Percentiles rank a stretch among this genome's conserved stretches.
Conservation (phyloP, 2,329 filamentous ascomycete species). For the Talaromyces islandicus region DNA sequence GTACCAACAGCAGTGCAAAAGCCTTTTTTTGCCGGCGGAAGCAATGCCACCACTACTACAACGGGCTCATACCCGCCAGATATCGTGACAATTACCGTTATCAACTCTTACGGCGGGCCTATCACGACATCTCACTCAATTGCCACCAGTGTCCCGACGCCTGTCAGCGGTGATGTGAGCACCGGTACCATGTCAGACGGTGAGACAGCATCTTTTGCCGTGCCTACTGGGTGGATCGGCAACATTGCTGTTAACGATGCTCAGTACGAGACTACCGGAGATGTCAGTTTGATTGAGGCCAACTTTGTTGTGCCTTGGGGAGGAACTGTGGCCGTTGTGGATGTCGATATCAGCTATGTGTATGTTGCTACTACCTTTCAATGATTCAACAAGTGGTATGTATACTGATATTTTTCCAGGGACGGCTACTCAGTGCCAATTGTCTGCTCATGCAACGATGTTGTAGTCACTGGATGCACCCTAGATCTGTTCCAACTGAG, state of each 20-base stretch:
- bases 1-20: background rate
- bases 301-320: constrained; percentile 1
- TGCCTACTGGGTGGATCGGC: constrained; percentile 8
- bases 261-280: constrained; percentile 1
- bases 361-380: background rate
- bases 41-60: background rate
- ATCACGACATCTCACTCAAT: constrained; percentile 7
- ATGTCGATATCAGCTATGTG: constrained; percentile 9
- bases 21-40: background rate
- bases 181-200: constrained; percentile 6
- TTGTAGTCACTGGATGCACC: constrained; percentile 5
- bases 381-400: background rate
- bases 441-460: constrained; percentile 2
- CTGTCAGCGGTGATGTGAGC: background rate
- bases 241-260: constrained; percentile 9
- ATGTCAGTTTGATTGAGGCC: constrained; percentile 7
- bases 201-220: background rate
- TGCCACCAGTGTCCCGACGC: background rate
- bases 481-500: constrained; percentile 2
- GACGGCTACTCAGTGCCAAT: constrained; percentile 9
- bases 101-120: constrained; percentile 2
- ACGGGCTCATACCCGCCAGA: background rate
- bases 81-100: constrained; percentile 6
- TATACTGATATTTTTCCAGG: background rate
- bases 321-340: constrained; percentile 3